Conservation (phyloP, 2,329 filamentous ascomycete species). For the Periconia sp. region DNA sequence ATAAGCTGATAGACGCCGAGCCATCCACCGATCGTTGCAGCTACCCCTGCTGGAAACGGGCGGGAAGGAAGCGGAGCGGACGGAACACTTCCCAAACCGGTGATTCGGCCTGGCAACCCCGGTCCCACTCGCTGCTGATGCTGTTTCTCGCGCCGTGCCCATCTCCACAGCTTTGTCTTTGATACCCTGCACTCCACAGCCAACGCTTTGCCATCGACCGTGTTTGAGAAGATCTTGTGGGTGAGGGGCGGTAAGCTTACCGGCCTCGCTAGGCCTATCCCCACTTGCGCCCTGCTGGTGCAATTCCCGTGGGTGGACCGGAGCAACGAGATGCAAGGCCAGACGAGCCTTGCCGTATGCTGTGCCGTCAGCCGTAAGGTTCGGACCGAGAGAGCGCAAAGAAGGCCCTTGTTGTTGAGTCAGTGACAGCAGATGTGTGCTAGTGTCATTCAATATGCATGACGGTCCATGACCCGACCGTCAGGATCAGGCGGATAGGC, state of each 20-base stretch:
- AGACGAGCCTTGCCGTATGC: not conserved
- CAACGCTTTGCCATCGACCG: not conserved
- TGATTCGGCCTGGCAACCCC: constrained; percentile 6
- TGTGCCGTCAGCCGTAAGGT: not conserved
- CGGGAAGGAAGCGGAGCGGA: constrained; percentile 26
- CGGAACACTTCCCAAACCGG: constrained; percentile 19
- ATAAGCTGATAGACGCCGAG: constrained; percentile 2
- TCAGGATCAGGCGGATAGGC: not conserved
- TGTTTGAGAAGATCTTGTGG: constrained; percentile 10
- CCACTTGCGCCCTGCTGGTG: not conserved
- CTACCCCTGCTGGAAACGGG: constrained; percentile 8
- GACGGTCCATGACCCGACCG: not conserved
- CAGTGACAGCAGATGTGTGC: not conserved
- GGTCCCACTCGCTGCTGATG: not conserved
- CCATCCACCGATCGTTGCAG: constrained; percentile 6
- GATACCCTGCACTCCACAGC: constrained; percentile 10
- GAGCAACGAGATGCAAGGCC: not conserved
- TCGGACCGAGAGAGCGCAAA: constrained; percentile 6
- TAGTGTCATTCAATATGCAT: not conserved
- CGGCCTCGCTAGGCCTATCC: constrained; percentile 1
- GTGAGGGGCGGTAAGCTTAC: constrained; percentile 9
- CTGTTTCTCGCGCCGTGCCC: not conserved
- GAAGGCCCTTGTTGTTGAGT: not conserved
- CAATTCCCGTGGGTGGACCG: not conserved
- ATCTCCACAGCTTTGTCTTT: not conserved